Evolutionary conservation across 306 rosid species (phyloP).

Genomic region (Sechiopsis laciniata): DNA sequence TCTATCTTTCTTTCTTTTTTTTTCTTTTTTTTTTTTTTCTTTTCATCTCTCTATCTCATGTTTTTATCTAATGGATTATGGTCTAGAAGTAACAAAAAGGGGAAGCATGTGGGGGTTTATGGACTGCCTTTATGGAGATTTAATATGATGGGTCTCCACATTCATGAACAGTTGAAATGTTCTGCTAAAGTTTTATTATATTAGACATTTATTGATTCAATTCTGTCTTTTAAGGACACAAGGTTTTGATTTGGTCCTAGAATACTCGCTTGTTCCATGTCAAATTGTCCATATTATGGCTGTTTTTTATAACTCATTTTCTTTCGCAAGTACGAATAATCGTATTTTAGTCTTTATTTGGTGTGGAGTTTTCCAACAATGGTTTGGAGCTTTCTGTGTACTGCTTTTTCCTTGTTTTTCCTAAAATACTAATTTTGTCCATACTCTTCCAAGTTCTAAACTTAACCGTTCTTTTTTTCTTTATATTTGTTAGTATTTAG

Average conservation of each 20-base stretch:
- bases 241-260: conserved; percentile 20
- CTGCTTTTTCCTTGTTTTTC: background rate
- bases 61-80: conserved; percentile 8
- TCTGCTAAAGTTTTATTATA: background rate
- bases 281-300: conserved; percentile 3
- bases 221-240: conserved; percentile 12
- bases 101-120: conserved; percentile 8
- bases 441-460: background rate
- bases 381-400: conserved; percentile 6
- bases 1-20: background rate
- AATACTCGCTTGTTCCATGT: background rate
- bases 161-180: conserved; percentile 13
- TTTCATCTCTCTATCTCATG: background rate
- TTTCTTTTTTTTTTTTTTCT: background rate
- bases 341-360: background rate
- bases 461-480: background rate
- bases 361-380: background rate
- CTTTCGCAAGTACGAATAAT: background rate
- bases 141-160: conserved; percentile 15
- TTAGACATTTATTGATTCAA: background rate
- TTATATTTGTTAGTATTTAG: no score
- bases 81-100: background rate
- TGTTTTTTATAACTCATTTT: background rate
- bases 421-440: background rate
- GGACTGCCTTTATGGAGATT: conserved; percentile 15